These are phyloP conservation scores for Pseudonitzschia multiseries DNA, from an alignment of 108 stramenopile species.

Conservation along the genomic window DNA sequence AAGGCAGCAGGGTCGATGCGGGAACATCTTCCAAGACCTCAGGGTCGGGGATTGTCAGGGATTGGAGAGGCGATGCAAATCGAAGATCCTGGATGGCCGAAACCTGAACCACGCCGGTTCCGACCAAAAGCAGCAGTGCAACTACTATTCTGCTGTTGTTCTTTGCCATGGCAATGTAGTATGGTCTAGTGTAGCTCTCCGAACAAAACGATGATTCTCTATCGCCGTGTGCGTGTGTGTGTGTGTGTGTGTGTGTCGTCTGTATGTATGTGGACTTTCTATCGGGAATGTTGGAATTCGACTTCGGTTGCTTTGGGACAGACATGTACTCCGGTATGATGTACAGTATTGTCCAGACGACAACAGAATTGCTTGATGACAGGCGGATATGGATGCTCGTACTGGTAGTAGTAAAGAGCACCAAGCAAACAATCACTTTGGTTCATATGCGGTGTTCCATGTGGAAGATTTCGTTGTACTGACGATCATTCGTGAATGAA, in stretches of 20 bases:
- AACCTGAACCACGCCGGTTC: too few relatives aligned
- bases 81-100: slow-evolving; percentile 27
- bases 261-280: too few relatives aligned
- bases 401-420: too few relatives aligned
- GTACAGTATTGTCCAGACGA: too few relatives aligned
- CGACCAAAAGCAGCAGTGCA: background rate
- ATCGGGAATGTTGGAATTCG: too few relatives aligned
- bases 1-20: background rate
- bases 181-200: too few relatives aligned
- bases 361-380: too few relatives aligned
- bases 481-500: background rate
- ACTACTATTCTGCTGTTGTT: background rate
- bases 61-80: slow-evolving; percentile 77
- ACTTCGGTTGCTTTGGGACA: too few relatives aligned
- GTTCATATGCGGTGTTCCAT: background rate
- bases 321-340: too few relatives aligned
- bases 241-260: too few relatives aligned
- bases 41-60: slow-evolving; percentile 57
- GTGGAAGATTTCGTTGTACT: background rate
- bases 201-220: background rate
- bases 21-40: slow-evolving; percentile 27
- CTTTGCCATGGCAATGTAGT: background rate
- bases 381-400: too few relatives aligned
- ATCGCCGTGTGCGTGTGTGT: background rate
- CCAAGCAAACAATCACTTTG: too few relatives aligned